A percentile compares a stretch with the other conserved stretches of the same genome.
Evolutionary conservation across 306 rosid species (phyloP).

Genomic region (Castanea mollissima): DNA sequence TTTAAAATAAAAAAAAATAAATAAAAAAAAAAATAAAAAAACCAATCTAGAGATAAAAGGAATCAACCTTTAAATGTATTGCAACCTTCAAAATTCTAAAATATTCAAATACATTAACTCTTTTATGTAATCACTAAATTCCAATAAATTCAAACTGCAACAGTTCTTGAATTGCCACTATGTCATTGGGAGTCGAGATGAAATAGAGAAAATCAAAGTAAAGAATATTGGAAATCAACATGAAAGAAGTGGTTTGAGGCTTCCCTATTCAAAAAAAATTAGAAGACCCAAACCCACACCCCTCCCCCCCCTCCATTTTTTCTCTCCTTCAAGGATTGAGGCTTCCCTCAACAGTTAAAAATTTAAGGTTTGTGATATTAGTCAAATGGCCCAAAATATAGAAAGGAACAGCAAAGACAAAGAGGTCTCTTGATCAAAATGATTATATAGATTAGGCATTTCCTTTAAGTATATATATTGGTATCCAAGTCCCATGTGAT

Average conservation of each 20-base stretch:
- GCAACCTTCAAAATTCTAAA: background rate
- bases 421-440: background rate
- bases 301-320: background rate
- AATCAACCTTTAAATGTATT: background rate
- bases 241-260: background rate
- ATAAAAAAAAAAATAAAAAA: accelerated
- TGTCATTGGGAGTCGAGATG: background rate
- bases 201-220: background rate
- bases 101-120: background rate
- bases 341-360: background rate
- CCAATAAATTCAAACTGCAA: background rate
- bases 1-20: too few species aligned
- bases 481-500: background rate
- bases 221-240: background rate
- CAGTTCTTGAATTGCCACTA: background rate
- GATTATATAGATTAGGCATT: background rate
- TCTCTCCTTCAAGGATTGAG: background rate
- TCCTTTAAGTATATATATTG: background rate
- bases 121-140: background rate
- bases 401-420: background rate
- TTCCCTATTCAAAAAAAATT: background rate
- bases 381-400: background rate
- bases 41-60: background rate
- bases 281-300: too few species aligned
- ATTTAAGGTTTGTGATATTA: background rate